A percentile compares a stretch with the other conserved stretches of the same genome.
Conservation (phyloP, 2,329 filamentous ascomycete genomes). For the Colletotrichum magnum region DNA sequence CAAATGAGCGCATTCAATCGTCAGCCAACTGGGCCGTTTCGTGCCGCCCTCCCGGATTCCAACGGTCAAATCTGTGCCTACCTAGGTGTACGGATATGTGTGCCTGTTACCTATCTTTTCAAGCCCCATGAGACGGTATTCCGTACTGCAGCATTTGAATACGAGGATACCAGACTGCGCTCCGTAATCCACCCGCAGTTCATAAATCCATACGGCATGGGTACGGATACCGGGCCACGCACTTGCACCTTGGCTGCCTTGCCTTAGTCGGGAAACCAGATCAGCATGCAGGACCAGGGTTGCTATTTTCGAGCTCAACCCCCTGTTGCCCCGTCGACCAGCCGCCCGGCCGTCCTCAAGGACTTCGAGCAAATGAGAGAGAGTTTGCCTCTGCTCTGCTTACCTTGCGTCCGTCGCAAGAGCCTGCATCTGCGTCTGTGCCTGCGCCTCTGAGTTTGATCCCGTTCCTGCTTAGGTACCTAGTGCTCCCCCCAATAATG, state of each 20-base stretch:
- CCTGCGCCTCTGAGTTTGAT: not conserved
- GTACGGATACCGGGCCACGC: slow-evolving; percentile 17
- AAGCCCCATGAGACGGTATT: not conserved
- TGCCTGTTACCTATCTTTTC: not conserved
- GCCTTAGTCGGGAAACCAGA: slow-evolving; percentile 32
- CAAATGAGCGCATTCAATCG: slow-evolving; percentile 18
- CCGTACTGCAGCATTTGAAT: slow-evolving; percentile 8
- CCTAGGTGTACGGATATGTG: not conserved
- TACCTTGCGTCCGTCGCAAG: not conserved
- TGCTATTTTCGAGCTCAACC: slow-evolving; percentile 37
- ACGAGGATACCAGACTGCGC: not conserved
- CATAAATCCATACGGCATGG: not conserved
- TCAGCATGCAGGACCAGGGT: slow-evolving; percentile 39
- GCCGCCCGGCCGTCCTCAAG: slow-evolving; percentile 25
- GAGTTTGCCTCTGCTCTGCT: slow-evolving; percentile 31
- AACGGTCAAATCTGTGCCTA: not conserved
- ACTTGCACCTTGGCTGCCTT: slow-evolving; percentile 8
- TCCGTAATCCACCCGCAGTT: slow-evolving; percentile 18
- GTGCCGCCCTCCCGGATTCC: not conserved
- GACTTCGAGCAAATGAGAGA: slow-evolving; percentile 17
- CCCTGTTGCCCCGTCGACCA: slow-evolving; percentile 37
- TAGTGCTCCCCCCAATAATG: not conserved
- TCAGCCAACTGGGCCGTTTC: slow-evolving; percentile 7
- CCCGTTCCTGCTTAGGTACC: not conserved
- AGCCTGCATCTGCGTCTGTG: not conserved